Evolutionary conservation across 2,329 filamentous ascomycete species (phyloP), one percentile per base, ranked within the genome.

Genomic region (Sphaerulina musiva): DNA sequence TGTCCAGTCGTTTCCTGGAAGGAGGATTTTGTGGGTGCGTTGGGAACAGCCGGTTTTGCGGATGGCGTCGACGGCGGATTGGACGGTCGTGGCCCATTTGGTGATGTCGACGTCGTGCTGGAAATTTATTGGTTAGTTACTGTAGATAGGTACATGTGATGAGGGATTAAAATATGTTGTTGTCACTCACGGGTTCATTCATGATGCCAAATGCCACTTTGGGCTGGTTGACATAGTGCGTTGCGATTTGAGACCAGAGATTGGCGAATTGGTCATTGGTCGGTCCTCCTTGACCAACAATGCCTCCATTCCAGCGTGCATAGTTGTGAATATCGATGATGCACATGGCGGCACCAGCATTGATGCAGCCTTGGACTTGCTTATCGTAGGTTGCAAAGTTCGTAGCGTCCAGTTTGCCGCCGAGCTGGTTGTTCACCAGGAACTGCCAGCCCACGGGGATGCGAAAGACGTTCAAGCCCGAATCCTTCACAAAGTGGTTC

Each of bases 201-300:
- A 87, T 86, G 43, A 87, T 66, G 11, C 82, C 83, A 59, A 87
- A 84, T 3, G 79, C 74, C 26, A 87, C 70, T 56, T 78, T 80
- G 38, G 74, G 66, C 47, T 81, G 69, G 5, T 64, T 63, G 20
- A 74, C 76, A 68, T 86, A 87, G 64, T 81, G 80, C 1, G 69
- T 72, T 1, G 84, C 83, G 4, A 75, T 57, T 63, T 74, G 70
- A 31, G 60, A 67, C 84, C 84, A 87, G 4, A 86, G 68, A 41
- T 70, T 71, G 3, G 75, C 78, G 60, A 86, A 82, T 11, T 81
- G 70, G 9, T 76, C 78, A 64, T 85, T 76, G 0, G 76, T 76
- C 0, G 82, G 82, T 0, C 82, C 83, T 20, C 82, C 83, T 64
- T 86, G 83, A 1, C 83, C 84, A 53, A 87, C 78, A 59, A 87